Evolutionary conservation across 1,139 yeast genomes (phyloP).

Genomic region (Yamadazyma aaseri): DNA sequence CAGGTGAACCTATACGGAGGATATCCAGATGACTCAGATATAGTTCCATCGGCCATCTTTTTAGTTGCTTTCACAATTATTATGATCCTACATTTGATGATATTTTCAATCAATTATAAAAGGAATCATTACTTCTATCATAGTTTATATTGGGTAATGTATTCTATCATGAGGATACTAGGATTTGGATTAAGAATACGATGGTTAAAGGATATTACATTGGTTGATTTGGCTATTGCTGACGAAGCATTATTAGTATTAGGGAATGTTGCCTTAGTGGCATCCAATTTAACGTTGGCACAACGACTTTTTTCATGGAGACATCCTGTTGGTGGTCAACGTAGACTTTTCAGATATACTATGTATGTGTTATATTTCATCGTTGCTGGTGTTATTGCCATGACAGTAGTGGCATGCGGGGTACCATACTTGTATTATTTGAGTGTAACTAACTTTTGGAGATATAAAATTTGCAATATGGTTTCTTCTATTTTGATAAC

Average conservation of each 20-base stretch:
- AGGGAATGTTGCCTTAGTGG: conserved; percentile 33
- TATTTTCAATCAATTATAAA: conserved; percentile 30
- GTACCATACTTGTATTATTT: conserved; percentile 63
- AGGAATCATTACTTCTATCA: conserved; percentile 39
- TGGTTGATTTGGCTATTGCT: conserved; percentile 35
- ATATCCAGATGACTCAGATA: conserved; percentile 30
- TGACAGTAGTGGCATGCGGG: conserved; percentile 67
- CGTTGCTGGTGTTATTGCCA: conserved; percentile 57
- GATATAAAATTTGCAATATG: conserved; percentile 57
- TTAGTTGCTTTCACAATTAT: conserved; percentile 28
- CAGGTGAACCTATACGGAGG: conserved; percentile 32
- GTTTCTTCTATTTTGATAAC: conserved; percentile 57
- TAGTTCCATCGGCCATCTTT: conserved; percentile 33
- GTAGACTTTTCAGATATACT: conserved; percentile 49
- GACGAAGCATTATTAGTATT: conserved; percentile 34
- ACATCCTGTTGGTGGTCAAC: conserved; percentile 74
- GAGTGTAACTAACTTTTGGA: conserved; percentile 39
- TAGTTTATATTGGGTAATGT: conserved; percentile 31
- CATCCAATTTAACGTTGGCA: conserved; percentile 40
- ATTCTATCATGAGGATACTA: conserved; percentile 26
- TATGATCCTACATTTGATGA: conserved; percentile 23
- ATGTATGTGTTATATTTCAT: conserved; percentile 54
- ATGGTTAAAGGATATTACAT: conserved; percentile 30
- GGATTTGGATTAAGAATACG: conserved; percentile 32
- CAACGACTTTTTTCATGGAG: conserved; percentile 81